Base-by-base conservation (phyloP, 1,139 yeast species). In the Suhomyces coccinellae region DNA sequence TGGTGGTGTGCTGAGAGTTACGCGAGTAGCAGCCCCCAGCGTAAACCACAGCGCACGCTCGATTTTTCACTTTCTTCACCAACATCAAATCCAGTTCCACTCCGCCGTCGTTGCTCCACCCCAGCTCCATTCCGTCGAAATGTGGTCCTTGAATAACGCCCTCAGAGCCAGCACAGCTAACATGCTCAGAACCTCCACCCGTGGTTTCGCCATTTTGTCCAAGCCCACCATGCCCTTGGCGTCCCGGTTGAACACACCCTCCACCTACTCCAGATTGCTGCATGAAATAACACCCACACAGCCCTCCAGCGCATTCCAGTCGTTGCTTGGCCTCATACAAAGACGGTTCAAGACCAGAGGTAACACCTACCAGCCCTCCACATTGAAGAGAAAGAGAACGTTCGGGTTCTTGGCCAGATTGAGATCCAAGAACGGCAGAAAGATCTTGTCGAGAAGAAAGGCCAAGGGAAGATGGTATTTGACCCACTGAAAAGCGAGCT, bases 391-490 rank as follows among this genome's bases (percentile, higher is more conserved):
- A 64, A 93, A 93, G 73, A 84, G 97, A 67, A 84, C 87, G 30
- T 78, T 87, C 50, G 99, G 99, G 0, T 93, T 91, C 57, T 74
- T 93, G 59, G 93, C 96, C n/a, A 82, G 97, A 62, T 79, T 87
- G 66, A 81, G 83, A 62, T 70, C 85, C n/a, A 80, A 78, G 55
- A 79, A 82, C 33, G 98, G 98, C 10, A 80, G 91, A 56, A 87
- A 85, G 62, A 79, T 93, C 39, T 71, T 93, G 49, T 80, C 80
- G 46, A 79, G 95, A 63, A 81, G 99, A 67, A 84, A 73, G 60
- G 85, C 82, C 36, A 93, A 93, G 71, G 97, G 97, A 9, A 82
- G 99, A 69, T 91, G 98, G 98, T 90, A 82, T 61, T 71, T 93
- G 58, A 76, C 95, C 39, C 95, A 93, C 61, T 91, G 69, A 22